Evolutionary conservation across 1,139 yeast genomes (phyloP).

Genomic region (Magnusiomyces sp.): DNA sequence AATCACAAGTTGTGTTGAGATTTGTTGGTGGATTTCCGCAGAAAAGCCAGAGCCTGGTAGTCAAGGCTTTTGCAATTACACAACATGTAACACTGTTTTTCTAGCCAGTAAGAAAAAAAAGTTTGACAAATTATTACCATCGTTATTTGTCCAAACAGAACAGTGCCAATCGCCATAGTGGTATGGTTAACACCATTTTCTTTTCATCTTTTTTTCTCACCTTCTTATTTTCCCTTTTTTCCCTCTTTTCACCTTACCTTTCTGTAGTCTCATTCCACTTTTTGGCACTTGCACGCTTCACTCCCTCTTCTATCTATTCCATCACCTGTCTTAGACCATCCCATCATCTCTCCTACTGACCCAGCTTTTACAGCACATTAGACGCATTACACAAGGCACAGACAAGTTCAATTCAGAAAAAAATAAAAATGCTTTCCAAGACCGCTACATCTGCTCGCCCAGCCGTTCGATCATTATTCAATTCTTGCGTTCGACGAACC

Average conservation of each 20-base stretch:
- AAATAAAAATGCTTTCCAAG: constrained; percentile 13
- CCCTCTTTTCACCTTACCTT: constrained; percentile 1
- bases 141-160: too few species aligned
- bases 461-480: constrained; percentile 10
- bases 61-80: too few species aligned
- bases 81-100: too few species aligned
- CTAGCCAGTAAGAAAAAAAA: too few species aligned
- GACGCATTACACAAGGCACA: neutral
- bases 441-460: constrained; percentile 12
- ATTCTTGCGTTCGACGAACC: constrained; percentile 20
- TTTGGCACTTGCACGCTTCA: constrained; percentile 3
- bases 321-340: neutral
- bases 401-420: neutral
- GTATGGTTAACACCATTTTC: neutral
- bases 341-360: neutral
- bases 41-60: too few species aligned
- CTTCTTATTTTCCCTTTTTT: constrained; percentile 2
- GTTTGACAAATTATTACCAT: too few species aligned
- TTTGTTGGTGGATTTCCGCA: too few species aligned
- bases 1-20: too few species aligned
- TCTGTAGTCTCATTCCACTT: constrained; percentile 4
- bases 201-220: constrained; percentile 11
- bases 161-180: too few species aligned
- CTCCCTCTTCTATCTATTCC: constrained; percentile 3
- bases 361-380: constrained; percentile 1